Evolutionary conservation across 371 early-diverging fungal species (phyloP), one percentile per base, ranked within the genome.

Genomic region (Blakeslea trispora): DNA sequence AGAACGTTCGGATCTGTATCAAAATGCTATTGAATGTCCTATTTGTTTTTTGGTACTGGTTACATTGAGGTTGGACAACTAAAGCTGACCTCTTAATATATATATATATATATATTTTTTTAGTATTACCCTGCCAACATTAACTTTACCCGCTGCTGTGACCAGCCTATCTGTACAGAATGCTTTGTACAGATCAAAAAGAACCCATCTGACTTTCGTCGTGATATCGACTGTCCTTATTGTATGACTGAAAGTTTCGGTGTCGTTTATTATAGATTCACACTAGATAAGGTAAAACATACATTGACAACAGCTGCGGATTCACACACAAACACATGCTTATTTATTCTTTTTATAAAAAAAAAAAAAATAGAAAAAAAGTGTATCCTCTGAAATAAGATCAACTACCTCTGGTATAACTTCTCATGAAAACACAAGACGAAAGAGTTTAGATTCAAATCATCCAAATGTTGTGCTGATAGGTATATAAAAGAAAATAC

Each of bases 91-190:
- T 28, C n/a, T n/a, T n/a, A n/a, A 22, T 15, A 10, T 5, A 11
- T 39, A 19, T 43, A 24, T 11, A 23, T 39, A n/a, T 37, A 51
- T 39, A 39, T 9, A 40, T 48, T 41, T 47, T 46, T 45, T 37
- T 40, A 90, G 90, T 93, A 88, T 69, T 96, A 95, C 65, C 96
- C 96, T 18, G 66, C 82, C 52, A 91, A 94, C 72, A 91, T 92
- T 73, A 96, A 96, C 74, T 87, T 89, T 62, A 88, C 95, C n/a
- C 80, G 90, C 14, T 96, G 96, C 70, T 96, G 96, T 75, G 89
- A 91, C 71, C 89, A 95, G 62, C 96, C 96, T 11, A 92, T 96
- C 49, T 93, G 92, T 74, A 88, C 92, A 11, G 92, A 92, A 54
- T 92, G 91, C 66, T 91, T 92, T 67, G 81, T 92, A 44, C 90